Conservation (phyloP, 2,329 filamentous ascomycete genomes). For the Neurospora sp. region DNA sequence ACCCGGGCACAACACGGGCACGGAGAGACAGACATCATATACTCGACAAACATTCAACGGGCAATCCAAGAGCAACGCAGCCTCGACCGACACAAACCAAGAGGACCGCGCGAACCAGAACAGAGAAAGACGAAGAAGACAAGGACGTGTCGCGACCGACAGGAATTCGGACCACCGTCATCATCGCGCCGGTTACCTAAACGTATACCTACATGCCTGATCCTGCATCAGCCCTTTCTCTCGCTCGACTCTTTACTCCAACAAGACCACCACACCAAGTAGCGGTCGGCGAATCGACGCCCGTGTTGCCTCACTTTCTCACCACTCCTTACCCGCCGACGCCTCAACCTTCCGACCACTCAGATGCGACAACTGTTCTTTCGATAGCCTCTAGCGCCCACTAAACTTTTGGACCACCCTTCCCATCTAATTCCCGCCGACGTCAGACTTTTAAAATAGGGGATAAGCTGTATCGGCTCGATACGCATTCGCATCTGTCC, state of each 20-base stretch:
- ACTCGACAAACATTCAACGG: background rate
- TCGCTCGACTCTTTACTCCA: background rate
- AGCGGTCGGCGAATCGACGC: constrained; percentile 24
- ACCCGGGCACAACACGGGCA: background rate
- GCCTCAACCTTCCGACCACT: constrained; percentile 26
- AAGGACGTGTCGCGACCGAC: background rate
- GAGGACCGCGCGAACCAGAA: background rate
- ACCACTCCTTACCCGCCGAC: constrained; percentile 25
- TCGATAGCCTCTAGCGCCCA: constrained; percentile 16
- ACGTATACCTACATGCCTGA: background rate
- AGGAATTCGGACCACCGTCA: background rate
- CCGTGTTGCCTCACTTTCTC: constrained; percentile 14
- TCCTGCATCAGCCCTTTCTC: background rate
- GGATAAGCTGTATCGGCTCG: background rate
- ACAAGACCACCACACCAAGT: constrained; percentile 3
- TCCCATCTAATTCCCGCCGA: background rate
- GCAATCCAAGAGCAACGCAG: background rate
- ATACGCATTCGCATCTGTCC: background rate
- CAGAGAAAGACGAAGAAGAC: background rate
- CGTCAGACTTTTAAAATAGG: background rate
- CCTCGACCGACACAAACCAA: background rate
- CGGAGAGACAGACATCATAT: background rate
- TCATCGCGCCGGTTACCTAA: background rate
- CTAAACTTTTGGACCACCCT: constrained; percentile 1
- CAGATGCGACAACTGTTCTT: constrained; percentile 23